Evolutionary conservation across 768 basidiomycete species (phyloP).

Genomic region (Amanita molliuscula): DNA sequence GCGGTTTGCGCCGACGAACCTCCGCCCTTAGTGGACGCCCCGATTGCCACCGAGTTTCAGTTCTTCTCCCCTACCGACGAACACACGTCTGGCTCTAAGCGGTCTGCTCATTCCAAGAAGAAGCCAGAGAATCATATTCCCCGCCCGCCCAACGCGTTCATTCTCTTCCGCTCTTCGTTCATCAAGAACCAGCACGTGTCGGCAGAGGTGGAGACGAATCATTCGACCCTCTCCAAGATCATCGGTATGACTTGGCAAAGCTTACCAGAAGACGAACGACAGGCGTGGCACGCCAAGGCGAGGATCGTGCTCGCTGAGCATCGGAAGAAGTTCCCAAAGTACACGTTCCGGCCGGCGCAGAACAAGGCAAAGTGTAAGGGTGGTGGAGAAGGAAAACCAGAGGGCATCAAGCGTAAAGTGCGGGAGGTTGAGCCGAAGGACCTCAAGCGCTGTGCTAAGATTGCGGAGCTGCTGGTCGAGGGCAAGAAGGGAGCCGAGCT

Average conservation of each 20-base stretch:
- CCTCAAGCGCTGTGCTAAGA: constrained; percentile 52
- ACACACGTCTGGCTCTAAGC: constrained; percentile 20
- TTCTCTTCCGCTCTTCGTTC: constrained; percentile 74
- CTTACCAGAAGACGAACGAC: constrained; percentile 59
- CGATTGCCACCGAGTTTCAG: constrained; percentile 23
- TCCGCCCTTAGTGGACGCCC: constrained; percentile 24
- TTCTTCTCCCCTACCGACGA: constrained; percentile 40
- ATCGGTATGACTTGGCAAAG: constrained; percentile 76
- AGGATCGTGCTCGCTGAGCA: constrained; percentile 64
- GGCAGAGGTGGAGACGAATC: constrained; percentile 67
- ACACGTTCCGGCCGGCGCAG: constrained; percentile 62
- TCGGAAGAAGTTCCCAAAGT: constrained; percentile 64
- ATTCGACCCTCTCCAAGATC: constrained; percentile 75
- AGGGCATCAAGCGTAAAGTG: constrained; percentile 39
- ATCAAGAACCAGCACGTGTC: constrained; percentile 70
- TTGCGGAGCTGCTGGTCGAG: constrained; percentile 50
- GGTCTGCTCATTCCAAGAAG: constrained; percentile 45
- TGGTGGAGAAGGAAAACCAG: neutral
- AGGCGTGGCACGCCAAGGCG: constrained; percentile 66
- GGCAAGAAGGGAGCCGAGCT: constrained; percentile 46
- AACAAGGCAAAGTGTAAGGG: constrained; percentile 26
- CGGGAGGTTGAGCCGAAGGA: constrained; percentile 58
- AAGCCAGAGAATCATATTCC: constrained; percentile 65
- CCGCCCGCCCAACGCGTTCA: constrained; percentile 77
- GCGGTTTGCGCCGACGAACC: constrained; percentile 22